Base-by-base conservation (phyloP, 331 rosid genomes). In the Malus hybrid region DNA sequence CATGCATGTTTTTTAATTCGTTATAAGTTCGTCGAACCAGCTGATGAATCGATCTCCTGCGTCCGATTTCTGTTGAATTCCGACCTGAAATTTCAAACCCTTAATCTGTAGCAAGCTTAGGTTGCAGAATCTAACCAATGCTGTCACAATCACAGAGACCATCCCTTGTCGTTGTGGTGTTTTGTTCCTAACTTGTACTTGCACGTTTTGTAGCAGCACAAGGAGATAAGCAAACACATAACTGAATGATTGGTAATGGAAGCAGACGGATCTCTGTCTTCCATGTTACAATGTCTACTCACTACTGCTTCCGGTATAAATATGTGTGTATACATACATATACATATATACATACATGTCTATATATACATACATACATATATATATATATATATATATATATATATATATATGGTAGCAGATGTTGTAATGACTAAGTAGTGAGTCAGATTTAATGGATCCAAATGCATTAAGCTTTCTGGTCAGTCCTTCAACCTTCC, bases 171-270 rank as follows among this genome's bases (percentile, higher is more conserved):
- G 84, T 76, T 75, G 69, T 65, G 80, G 67, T 84, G 96, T 86
- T 83, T 88, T 84, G 86, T 87, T 81, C 85, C 86, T 75, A 75
- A 82, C 83, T 79, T 80, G 46, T 83, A 65, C 78, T 73, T 86
- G 86, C 88, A 94, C 87, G 88, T 87, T 79, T 80, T 28, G 67
- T 63, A 63, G 65, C 65, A 67, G 86, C 20, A 80, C 76, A 86
- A 79, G 75, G 34, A 61, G 96, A 94, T 89, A 94, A 92, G 87
- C 89, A 94, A 91, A 84, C 89, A 76, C 88, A 78, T 44, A 79
- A 85, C 78, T 86, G 70, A 90, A 90, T 87, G 75, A 88, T 86
- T 83, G 80, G 83, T 85, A 56, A 85, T 90, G 97, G 84, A 74
- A 69, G 83, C 83, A 50, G 48, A 83, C 81, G 34, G 34, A 33